Conservation (phyloP, 192 early-diverging fungal species). For the Polychytrium aggregatum region DNA sequence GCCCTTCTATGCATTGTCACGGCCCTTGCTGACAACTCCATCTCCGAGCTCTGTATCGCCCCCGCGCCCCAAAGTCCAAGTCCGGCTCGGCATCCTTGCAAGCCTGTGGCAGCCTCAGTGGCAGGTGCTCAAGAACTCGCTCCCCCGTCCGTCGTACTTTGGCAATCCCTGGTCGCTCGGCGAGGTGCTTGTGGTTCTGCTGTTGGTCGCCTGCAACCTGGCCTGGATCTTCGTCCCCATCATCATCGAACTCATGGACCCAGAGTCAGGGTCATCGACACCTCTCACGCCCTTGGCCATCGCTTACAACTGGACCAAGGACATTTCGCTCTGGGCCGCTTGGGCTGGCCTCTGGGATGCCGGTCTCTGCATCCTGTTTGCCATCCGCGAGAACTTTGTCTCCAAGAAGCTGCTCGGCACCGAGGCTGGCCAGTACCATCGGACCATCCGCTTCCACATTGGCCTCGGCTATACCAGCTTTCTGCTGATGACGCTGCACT, state of each 20-base stretch:
- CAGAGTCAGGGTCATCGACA: background rate
- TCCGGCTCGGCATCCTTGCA: no score
- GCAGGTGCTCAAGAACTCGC: no score
- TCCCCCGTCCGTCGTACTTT: background rate
- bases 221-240: background rate
- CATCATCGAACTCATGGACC: no score
- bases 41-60: no score
- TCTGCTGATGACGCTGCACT: constrained; percentile 2
- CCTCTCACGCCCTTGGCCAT: no score
- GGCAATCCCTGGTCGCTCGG: background rate
- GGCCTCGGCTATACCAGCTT: constrained; percentile 2
- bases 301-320: no score
- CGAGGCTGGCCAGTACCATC: constrained; percentile 3
- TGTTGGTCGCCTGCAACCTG: background rate
- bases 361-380: constrained; percentile 3
- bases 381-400: constrained; percentile 3
- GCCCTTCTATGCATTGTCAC: no score
- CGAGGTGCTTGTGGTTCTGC: background rate
- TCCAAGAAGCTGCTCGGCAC: constrained; percentile 2
- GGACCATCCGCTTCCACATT: constrained; percentile 1
- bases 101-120: no score
- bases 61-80: no score
- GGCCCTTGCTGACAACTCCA: no score
- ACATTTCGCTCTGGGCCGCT: background rate
- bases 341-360: constrained; percentile 5